These are phyloP conservation scores for Huntiella omanensis DNA, from an alignment of 2,329 filamentous ascomycete genomes.

Conservation along the genomic window DNA sequence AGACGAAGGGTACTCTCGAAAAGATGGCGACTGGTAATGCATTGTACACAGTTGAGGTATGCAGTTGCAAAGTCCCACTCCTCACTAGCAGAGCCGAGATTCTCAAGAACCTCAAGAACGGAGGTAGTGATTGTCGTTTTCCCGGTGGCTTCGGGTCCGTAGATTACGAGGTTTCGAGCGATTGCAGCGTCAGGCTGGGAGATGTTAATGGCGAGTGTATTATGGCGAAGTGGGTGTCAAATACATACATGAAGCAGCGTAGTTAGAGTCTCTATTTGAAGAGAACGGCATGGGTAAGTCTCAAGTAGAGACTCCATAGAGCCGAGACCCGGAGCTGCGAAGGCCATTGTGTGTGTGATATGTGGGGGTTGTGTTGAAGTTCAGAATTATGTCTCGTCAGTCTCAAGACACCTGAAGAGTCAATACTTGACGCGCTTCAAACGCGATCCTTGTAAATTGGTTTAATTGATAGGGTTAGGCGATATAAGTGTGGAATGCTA, in stretches of 20 bases:
- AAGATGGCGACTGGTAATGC: conserved; percentile 12
- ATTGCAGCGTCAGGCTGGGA: conserved; percentile 44
- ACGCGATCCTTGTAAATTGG: no score
- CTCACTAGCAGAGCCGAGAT: not conserved
- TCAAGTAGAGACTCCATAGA: conserved; percentile 26
- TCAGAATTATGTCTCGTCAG: not conserved
- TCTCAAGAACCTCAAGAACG: conserved; percentile 3
- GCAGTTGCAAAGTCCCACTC: conserved; percentile 5
- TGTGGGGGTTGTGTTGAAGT: not conserved
- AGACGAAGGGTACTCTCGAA: conserved; percentile 44
- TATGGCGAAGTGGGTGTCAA: not conserved
- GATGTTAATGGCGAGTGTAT: not conserved
- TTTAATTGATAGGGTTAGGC: no score
- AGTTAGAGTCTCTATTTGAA: conserved; percentile 38
- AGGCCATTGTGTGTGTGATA: conserved; percentile 15
- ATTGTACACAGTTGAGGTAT: conserved; percentile 11
- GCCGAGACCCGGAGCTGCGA: conserved; percentile 33
- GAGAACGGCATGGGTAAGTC: conserved; percentile 36
- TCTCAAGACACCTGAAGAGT: no score
- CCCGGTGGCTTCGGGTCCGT: conserved; percentile 74
- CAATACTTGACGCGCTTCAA: no score
- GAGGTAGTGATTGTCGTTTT: conserved; percentile 52
- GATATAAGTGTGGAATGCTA: no score
- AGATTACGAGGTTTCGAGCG: conserved; percentile 55
- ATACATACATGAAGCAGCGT: conserved; percentile 32